Conservation (phyloP, 345 rosid genomes). For the Theobroma cacao region DNA sequence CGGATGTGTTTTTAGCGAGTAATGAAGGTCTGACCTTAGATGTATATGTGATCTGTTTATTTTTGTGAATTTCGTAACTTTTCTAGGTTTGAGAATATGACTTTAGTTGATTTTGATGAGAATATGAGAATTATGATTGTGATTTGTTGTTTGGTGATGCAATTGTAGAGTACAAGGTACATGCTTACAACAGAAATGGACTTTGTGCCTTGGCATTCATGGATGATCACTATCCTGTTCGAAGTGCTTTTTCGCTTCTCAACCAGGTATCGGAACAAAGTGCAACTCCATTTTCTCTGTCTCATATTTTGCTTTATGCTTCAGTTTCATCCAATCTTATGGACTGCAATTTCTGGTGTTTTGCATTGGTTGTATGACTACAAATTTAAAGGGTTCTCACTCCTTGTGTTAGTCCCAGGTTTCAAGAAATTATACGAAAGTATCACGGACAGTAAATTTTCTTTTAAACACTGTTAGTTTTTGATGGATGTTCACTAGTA, state of each 20-base stretch:
- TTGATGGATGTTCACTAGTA: not conserved
- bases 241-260: conserved; percentile 89
- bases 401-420: not conserved
- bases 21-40: not conserved
- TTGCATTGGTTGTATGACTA: not conserved
- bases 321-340: not conserved
- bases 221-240: conserved; percentile 95
- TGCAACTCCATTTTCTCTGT: not conserved
- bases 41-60: no score
- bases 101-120: not conserved
- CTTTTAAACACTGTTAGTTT: not conserved
- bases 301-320: not conserved
- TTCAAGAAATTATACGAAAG: not conserved
- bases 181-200: conserved; percentile 85
- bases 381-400: not conserved
- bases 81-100: not conserved
- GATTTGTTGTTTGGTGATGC: not conserved
- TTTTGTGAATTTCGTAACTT: not conserved
- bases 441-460: not conserved
- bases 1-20: not conserved
- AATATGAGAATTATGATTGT: not conserved
- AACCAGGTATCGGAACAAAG: conserved; percentile 51
- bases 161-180: conserved; percentile 84
- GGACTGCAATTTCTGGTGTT: not conserved
- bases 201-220: conserved; percentile 85